These are phyloP conservation scores for Bodo saltans DNA, from an alignment of 78 protist species.

Conservation along the genomic window DNA sequence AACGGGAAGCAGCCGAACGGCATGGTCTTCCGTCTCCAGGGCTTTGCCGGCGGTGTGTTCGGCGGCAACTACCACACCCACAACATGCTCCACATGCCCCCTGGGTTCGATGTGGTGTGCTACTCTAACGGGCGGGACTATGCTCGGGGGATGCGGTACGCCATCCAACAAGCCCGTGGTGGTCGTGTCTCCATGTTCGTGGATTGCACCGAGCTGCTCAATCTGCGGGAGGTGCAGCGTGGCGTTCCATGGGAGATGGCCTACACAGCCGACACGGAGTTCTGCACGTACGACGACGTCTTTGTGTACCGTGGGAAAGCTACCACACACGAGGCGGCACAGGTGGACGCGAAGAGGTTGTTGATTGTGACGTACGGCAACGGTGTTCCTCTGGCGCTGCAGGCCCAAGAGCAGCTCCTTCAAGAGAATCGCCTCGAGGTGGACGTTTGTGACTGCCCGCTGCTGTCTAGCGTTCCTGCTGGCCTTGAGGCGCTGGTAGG, in stretches of 20 bases:
- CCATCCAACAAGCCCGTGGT: conserved; percentile 36
- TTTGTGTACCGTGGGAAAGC: conserved; percentile 1
- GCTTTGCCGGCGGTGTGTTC: conserved; percentile 52
- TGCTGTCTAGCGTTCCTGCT: conserved; percentile 14
- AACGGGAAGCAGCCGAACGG: conserved; percentile 50
- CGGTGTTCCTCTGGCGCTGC: conserved; percentile 26
- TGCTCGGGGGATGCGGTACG: conserved; percentile 49
- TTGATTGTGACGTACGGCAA: conserved; percentile 27
- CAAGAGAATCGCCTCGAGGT: conserved; percentile 18
- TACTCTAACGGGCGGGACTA: conserved; percentile 59
- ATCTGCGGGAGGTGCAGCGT: conserved; percentile 13
- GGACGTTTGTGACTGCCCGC: conserved; percentile 32
- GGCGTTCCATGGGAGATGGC: conserved; percentile 29
- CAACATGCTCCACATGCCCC: conserved; percentile 50
- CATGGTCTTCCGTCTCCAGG: conserved; percentile 61
- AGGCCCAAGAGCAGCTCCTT: conserved; percentile 8
- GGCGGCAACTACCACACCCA: conserved; percentile 69
- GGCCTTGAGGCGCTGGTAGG: conserved; percentile 18
- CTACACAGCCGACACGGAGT: conserved; percentile 24
- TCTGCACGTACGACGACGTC: conserved; percentile 23
- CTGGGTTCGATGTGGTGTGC: conserved; percentile 56
- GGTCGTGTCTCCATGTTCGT: conserved; percentile 56
- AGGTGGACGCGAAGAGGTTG: too few relatives aligned
- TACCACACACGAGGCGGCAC: not conserved
- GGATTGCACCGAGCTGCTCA: conserved; percentile 43